Evolutionary conservation across 2,329 filamentous ascomycete species (phyloP).

Genomic region (Dothistroma septosporum): DNA sequence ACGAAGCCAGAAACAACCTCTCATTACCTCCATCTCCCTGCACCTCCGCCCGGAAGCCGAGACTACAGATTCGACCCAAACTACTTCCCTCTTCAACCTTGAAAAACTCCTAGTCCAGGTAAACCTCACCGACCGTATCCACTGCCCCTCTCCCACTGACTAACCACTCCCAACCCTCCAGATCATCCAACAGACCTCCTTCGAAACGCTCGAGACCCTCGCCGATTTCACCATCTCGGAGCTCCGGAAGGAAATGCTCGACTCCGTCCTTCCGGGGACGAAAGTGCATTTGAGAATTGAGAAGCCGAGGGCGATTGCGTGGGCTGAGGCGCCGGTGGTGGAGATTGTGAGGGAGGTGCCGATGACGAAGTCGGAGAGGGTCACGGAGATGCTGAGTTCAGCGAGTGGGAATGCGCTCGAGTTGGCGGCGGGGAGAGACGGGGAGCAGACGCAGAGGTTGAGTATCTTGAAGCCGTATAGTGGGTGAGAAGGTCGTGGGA

Average conservation of each 20-base stretch:
- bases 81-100: constrained; percentile 9
- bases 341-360: constrained; percentile 46
- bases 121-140: neutral
- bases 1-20: constrained; percentile 59
- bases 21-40: constrained; percentile 58
- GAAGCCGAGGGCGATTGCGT: constrained; percentile 69
- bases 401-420: neutral
- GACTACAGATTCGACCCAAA: constrained; percentile 13
- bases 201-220: constrained; percentile 48
- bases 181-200: constrained; percentile 42
- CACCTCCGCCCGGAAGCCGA: constrained; percentile 49
- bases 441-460: constrained; percentile 9
- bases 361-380: constrained; percentile 4
- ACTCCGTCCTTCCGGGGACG: constrained; percentile 38
- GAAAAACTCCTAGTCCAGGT: neutral
- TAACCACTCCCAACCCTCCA: constrained; percentile 16
- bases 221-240: constrained; percentile 44
- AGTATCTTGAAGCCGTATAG: constrained; percentile 22
- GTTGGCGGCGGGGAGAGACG: neutral
- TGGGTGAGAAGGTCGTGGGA: neutral
- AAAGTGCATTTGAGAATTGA: constrained; percentile 60
- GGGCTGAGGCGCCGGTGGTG: constrained; percentile 67
- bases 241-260: constrained; percentile 33
- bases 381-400: neutral
- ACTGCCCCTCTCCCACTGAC: neutral